Evolutionary conservation across 129 eudicot genomes (phyloP).

Genomic region (Flaveria ramosissima): DNA sequence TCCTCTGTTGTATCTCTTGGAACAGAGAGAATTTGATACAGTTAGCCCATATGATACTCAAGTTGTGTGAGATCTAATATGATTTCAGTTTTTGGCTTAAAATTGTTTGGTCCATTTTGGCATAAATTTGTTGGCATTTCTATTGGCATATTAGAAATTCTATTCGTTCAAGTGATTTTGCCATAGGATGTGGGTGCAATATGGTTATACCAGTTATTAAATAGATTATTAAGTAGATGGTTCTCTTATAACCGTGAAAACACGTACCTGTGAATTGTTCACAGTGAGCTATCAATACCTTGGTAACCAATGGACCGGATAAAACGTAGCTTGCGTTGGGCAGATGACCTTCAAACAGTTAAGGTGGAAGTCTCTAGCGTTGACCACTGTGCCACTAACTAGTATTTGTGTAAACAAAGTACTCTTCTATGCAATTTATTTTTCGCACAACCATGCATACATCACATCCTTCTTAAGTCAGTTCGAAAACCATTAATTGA

Average conservation of each 20-base stretch:
- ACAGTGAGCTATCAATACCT: not conserved
- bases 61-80: conserved; percentile 16
- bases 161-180: conserved; percentile 7
- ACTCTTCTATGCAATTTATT: too few relatives aligned
- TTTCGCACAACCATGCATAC: too few relatives aligned
- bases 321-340: too few relatives aligned
- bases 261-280: not conserved
- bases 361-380: too few relatives aligned
- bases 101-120: conserved; percentile 9
- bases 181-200: not conserved
- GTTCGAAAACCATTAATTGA: too few relatives aligned
- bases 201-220: not conserved
- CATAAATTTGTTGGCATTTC: not conserved
- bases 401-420: too few relatives aligned
- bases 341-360: too few relatives aligned
- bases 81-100: not conserved
- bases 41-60: conserved; percentile 25
- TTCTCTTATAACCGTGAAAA: not conserved
- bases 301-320: too few relatives aligned
- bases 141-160: not conserved
- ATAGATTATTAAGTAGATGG: not conserved
- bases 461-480: too few relatives aligned
- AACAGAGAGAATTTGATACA: conserved; percentile 29
- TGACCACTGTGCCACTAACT: too few relatives aligned
- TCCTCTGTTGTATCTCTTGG: conserved; percentile 34